Conservation (phyloP, 768 basidiomycete species). For the Rhodosporidiobolus odoratus region DNA sequence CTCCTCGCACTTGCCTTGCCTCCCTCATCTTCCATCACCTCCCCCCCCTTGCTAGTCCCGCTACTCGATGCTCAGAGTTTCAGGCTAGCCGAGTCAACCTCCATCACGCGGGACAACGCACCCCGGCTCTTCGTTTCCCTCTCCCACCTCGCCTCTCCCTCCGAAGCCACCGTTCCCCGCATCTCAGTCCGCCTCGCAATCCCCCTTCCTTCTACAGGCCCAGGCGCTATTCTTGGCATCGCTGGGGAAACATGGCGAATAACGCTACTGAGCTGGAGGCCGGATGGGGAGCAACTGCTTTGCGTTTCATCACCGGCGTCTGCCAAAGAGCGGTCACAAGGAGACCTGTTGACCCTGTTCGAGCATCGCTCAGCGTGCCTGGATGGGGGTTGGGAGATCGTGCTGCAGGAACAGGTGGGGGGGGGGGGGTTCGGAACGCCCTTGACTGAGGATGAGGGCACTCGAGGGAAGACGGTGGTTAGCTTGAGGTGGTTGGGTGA, state of each 20-base stretch:
- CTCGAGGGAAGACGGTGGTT: conserved; percentile 14
- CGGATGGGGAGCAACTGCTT: conserved; percentile 21
- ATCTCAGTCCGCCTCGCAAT: conserved; percentile 6
- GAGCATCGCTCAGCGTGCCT: conserved; percentile 19
- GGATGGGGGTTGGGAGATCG: conserved; percentile 23
- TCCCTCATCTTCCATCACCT: not conserved
- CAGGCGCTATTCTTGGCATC: not conserved
- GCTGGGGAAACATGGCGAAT: not conserved
- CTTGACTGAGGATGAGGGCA: not conserved
- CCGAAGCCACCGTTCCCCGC: conserved; percentile 1
- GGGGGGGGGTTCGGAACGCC: conserved; percentile 12
- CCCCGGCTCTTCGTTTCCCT: conserved; percentile 1
- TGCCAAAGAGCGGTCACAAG: no score
- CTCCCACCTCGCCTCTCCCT: conserved; percentile 12
- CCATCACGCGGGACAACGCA: no score
- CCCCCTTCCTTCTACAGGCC: conserved; percentile 2
- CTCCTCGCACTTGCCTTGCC: conserved; percentile 19
- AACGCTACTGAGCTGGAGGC: conserved; percentile 19
- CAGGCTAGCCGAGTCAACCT: no score
- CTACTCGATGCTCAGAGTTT: no score
- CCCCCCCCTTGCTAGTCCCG: not conserved
- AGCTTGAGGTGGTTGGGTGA: conserved; percentile 29
- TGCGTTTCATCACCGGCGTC: not conserved
- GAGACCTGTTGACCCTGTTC: conserved; percentile 24
- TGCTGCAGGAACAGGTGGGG: conserved; percentile 23